Percentiles rank a stretch among this genome's conserved stretches.
Conservation (phyloP, 805 yeast genomes). For the Starmerella sirachaensis region DNA sequence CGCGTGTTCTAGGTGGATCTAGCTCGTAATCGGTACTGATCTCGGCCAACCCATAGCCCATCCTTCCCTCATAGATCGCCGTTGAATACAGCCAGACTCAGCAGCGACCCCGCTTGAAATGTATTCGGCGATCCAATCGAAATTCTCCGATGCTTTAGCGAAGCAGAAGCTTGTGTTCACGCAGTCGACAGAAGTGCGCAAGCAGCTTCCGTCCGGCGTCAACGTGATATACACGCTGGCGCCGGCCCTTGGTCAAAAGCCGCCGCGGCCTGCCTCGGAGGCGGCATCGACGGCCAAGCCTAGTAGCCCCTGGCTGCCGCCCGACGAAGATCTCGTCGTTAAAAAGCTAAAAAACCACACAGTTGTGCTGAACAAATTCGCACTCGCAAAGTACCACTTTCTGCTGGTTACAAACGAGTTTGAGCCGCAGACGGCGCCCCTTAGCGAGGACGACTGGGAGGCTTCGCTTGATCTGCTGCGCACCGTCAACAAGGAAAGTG, state of each 20-base stretch:
- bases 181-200: slow-evolving; percentile 33
- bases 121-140: slow-evolving; percentile 18
- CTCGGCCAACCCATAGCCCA: no score
- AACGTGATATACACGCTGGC: slow-evolving; percentile 29
- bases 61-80: no score
- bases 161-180: slow-evolving; percentile 40
- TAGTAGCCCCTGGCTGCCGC: slow-evolving; percentile 60
- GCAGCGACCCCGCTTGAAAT: no score
- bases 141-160: slow-evolving; percentile 39
- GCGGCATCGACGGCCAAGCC: slow-evolving; percentile 3
- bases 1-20: no score
- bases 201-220: slow-evolving; percentile 28
- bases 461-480: slow-evolving; percentile 46
- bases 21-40: no score
- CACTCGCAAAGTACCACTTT: slow-evolving; percentile 68
- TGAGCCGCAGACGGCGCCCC: slow-evolving; percentile 57
- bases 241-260: slow-evolving; percentile 30
- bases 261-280: slow-evolving; percentile 16
- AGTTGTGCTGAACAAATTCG: slow-evolving; percentile 74
- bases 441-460: slow-evolving; percentile 57
- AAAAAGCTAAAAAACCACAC: slow-evolving; percentile 41
- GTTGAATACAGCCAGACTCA: no score
- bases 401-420: slow-evolving; percentile 66
- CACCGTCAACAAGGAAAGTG: slow-evolving; percentile 35
- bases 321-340: slow-evolving; percentile 65